phyloP scores from a whole-genome alignment of 352 stramenopile genomes.

The Phytophthora quininea region DNA sequence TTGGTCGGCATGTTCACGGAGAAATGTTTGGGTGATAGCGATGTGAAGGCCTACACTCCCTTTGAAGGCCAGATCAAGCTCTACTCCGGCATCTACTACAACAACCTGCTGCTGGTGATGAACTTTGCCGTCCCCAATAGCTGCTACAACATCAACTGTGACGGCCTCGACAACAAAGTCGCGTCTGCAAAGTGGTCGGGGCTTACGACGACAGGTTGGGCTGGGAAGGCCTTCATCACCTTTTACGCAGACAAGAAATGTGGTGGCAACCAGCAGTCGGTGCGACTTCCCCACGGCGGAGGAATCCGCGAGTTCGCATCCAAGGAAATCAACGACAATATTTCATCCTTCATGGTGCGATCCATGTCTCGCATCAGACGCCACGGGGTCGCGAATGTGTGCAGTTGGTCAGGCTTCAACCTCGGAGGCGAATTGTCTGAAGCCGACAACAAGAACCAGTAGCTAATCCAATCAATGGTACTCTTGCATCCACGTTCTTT shows the following conservation, averaged over 20 bases:
- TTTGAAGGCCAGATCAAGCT: neutral
- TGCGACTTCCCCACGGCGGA: constrained; percentile 10
- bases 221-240: constrained; percentile 25
- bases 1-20: neutral
- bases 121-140: constrained; percentile 15
- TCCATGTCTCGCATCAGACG: constrained; percentile 2
- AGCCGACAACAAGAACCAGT: constrained; percentile 4
- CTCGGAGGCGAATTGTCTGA: constrained; percentile 9
- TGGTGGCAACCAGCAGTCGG: neutral
- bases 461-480: too few species aligned
- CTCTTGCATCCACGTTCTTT: too few species aligned
- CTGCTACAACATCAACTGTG: constrained; percentile 36
- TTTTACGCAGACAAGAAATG: constrained; percentile 27
- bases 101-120: neutral
- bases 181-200: constrained; percentile 22
- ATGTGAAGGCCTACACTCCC: neutral
- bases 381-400: constrained; percentile 15
- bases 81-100: constrained; percentile 13
- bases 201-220: constrained; percentile 13
- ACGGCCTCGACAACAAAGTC: constrained; percentile 21
- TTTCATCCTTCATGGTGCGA: constrained; percentile 21
- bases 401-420: constrained; percentile 14
- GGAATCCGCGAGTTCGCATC: constrained; percentile 15
- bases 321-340: constrained; percentile 9
- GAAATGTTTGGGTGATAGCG: neutral